Conservation (phyloP, 208 protist species). For the Trypanosomatidae sp. region DNA sequence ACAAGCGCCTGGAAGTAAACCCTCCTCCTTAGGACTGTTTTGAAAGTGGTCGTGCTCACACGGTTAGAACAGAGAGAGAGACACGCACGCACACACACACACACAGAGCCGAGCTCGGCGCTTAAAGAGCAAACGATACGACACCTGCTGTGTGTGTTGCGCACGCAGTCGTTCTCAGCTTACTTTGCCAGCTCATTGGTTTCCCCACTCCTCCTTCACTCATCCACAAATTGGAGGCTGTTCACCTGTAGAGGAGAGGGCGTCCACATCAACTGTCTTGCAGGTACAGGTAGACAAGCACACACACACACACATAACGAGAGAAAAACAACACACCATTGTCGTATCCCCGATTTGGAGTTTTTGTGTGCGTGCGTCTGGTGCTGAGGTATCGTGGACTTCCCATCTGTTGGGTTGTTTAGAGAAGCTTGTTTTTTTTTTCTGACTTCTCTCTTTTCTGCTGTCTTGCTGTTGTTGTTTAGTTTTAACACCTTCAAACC, state of each 20-base stretch:
- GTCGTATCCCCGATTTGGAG: not conserved
- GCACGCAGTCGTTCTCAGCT: too few relatives aligned
- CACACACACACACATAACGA: not conserved
- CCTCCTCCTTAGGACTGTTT: not conserved
- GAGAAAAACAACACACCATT: not conserved
- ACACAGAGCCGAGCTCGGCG: too few relatives aligned
- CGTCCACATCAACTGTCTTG: not conserved
- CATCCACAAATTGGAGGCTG: not conserved
- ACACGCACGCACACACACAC: not conserved
- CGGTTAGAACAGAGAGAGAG: not conserved
- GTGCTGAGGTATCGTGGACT: not conserved
- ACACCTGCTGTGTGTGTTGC: too few relatives aligned
- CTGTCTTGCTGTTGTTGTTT: not conserved
- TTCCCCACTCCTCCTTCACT: too few relatives aligned
- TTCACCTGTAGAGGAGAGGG: not conserved
- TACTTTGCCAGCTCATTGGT: too few relatives aligned
- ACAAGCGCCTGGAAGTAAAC: not conserved
- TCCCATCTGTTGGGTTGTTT: not conserved
- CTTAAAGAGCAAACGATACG: too few relatives aligned
- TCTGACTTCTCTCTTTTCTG: not conserved
- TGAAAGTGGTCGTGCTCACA: not conserved
- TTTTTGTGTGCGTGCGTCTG: not conserved
- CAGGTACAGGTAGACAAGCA: not conserved
- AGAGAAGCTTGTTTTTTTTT: not conserved
- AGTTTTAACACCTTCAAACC: not conserved